Evolutionary conservation across 2,329 filamentous ascomycete species (phyloP), one percentile per base, ranked within the genome.

Genomic region (Teratosphaeria gauchensis): DNA sequence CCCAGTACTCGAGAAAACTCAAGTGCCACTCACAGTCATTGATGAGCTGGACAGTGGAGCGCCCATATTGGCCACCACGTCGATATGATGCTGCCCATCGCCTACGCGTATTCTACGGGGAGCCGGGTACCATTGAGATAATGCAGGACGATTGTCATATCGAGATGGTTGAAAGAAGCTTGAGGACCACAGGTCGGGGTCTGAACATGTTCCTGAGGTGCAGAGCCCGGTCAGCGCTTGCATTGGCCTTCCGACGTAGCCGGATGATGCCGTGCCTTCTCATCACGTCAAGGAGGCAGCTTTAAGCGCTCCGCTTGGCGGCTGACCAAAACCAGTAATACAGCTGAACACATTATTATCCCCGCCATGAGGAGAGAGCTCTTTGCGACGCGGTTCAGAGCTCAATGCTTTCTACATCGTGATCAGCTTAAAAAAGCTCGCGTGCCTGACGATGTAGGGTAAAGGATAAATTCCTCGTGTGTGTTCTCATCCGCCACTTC

Each of bases 361-460:
- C 42, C 42, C 42, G 42, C 59, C 80, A 79, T 53, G 51, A 53
- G 51, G 31, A 30, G 21, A 16, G 9, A 7, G 9, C 51, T 53
- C 12, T 30, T 28, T 28, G 24, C 24, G 24, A 28, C 24, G 28
- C 30, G 21, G 4, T 21, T 52, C 21, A 52, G 30, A 19, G 51
- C 21, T 53, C 52, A 16, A 31, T 31, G 52, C 12, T 31, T 53
- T 14, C 52, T 31, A 6, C 28, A 53, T 35, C 32, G n/a, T 31
- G 52, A 53, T 31, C 28, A 53, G 16, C n/a, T 53, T n/a, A 32
- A 30, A 53, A 12, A 4, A 53, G 72, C 90, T 92, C 57, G 82
- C 80, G 1, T 79, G 42, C 42, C 42, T 48, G n/a, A 5, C 21
- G 8, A 32, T 32, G 28, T 28, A 6, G 52, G 14, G 4, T 31